Conservation (phyloP, 768 basidiomycete species). For the Trametes maxima region DNA sequence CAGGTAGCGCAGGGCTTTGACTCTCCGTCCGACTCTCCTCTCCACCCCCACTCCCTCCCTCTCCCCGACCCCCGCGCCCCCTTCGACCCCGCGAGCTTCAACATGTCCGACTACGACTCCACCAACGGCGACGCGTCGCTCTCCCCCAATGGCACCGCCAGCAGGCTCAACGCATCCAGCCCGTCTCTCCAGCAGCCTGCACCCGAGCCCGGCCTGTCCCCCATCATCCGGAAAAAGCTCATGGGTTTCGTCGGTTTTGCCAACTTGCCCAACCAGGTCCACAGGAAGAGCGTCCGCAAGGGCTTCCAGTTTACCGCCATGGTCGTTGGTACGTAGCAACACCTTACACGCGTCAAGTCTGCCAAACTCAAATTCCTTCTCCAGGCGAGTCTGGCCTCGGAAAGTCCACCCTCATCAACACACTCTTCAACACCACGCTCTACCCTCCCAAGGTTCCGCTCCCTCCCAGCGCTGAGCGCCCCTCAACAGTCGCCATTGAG, state of each 20-base stretch:
- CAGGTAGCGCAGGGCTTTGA: slow-evolving; percentile 43
- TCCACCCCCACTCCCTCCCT: slow-evolving; percentile 7
- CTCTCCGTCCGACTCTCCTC: slow-evolving; percentile 5
- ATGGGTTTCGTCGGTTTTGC: slow-evolving; percentile 97
- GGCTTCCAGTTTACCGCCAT: slow-evolving; percentile 99
- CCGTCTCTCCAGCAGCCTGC: slow-evolving; percentile 50
- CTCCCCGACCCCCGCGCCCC: slow-evolving; percentile 28
- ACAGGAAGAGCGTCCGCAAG: slow-evolving; percentile 96
- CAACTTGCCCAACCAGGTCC: slow-evolving; percentile 98
- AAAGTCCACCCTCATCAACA: slow-evolving; percentile 98
- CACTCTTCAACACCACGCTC: slow-evolving; percentile 95
- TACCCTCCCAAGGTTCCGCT: slow-evolving; percentile 87
- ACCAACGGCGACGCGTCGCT: slow-evolving; percentile 60
- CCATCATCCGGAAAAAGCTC: slow-evolving; percentile 82
- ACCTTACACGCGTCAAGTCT: slow-evolving; percentile 22
- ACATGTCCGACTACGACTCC: slow-evolving; percentile 80
- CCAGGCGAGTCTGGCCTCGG: slow-evolving; percentile 97
- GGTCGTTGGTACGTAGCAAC: slow-evolving; percentile 87
- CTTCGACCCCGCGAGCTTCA: slow-evolving; percentile 24
- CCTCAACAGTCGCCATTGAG: slow-evolving; percentile 96
- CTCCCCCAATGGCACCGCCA: slow-evolving; percentile 61
- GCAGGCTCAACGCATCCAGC: slow-evolving; percentile 60
- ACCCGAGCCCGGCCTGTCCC: slow-evolving; percentile 34
- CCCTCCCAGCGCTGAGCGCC: slow-evolving; percentile 81
- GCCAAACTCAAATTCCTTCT: slow-evolving; percentile 5